Conservation (phyloP, 495 filamentous ascomycete species). For the Melanomma pulvis-pyrius region DNA sequence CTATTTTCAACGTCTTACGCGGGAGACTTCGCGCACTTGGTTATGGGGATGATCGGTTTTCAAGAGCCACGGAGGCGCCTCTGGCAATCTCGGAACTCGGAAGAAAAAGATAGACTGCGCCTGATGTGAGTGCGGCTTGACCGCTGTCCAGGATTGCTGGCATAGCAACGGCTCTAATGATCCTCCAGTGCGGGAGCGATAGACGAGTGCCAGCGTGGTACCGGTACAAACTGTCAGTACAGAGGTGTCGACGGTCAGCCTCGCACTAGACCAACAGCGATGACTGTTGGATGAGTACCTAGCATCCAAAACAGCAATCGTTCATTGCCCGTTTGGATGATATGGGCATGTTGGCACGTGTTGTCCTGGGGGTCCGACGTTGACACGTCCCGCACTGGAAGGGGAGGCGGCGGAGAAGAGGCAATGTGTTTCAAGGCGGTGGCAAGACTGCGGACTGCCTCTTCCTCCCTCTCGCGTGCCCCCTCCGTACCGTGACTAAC, state of each 20-base stretch:
- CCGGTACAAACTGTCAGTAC: too few species aligned
- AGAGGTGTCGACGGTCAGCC: neutral
- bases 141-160: neutral
- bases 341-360: neutral
- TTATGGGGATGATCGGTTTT: neutral
- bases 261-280: neutral
- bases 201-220: neutral
- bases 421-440: constrained; percentile 6
- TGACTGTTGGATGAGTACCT: too few species aligned
- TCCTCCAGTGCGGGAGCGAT: constrained; percentile 5
- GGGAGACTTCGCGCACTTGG: too few species aligned
- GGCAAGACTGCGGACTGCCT: constrained; percentile 10
- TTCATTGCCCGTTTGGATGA: too few species aligned
- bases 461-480: neutral
- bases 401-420: neutral
- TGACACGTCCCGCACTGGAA: constrained; percentile 8
- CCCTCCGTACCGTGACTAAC: neutral
- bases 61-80: neutral
- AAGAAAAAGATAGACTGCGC: neutral
- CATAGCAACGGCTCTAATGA: constrained; percentile 3
- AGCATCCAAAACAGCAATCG: too few species aligned
- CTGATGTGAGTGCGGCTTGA: neutral
- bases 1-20: neutral
- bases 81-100: neutral
- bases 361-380: neutral